Base-by-base conservation (phyloP, 129 eudicot species). In the Gnaphalium uliginosum region DNA sequence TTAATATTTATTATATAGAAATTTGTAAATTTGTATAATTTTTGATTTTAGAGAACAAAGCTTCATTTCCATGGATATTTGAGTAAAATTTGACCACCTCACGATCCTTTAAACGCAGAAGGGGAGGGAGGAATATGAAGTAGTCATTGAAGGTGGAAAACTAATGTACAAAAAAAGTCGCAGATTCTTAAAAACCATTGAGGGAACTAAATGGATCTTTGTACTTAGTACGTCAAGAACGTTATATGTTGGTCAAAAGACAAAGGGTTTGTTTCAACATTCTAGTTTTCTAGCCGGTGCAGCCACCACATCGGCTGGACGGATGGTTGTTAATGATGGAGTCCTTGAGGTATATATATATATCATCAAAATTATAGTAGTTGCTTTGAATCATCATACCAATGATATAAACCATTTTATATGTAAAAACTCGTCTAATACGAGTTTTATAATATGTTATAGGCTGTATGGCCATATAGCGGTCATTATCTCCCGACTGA, bases 211-310 rank as follows among this genome's bases (percentile, higher is more conserved):
- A 81, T 94, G 97, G 97, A 94, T 94, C 60, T 94, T 94, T 83
- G 99, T 94, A 15, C 89, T 94, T 19, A 89, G 99, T 75, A 85
- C 99, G 15, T 87, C 96, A 6, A 85, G 89, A 71, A 61, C 24
- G 15, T 83, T 94, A 53, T 94, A 94, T 23, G 92, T 91, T 27
- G 99, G 92, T 5, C 81, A 84, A 76, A 94, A 94, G 81, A 73
- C 81, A 66, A 94, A 87, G 68, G 96, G 97, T 26, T 64, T 62
- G 21, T 91, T 94, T 78, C 99, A 94, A 61, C 99, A 94, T 78
- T 94, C 99, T 18, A 94, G 99, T 79, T 94, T 94, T 76, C 66
- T 94, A 57, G 89, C 99, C 19, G 99, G 99, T 33, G 99, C 87
- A 25, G 97, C 97, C 7, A 84, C 96, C 19, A 76, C 91, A 22